Evolutionary conservation across 1,284 basidiomycete genomes (phyloP).

Genomic region (Cutaneotrichosporon mucoides): DNA sequence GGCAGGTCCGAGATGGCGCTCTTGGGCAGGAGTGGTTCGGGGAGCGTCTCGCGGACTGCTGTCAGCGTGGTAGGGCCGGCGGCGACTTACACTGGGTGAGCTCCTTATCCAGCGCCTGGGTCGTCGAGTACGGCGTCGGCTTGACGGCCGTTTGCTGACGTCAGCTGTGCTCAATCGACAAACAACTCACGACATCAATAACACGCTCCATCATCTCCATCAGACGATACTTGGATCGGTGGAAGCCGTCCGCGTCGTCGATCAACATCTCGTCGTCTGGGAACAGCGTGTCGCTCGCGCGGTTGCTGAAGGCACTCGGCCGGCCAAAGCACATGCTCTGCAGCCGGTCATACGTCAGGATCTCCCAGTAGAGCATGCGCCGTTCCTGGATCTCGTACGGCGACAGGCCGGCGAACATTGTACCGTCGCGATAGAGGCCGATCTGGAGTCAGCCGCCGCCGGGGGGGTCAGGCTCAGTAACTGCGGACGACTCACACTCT

Average conservation of each 20-base stretch:
- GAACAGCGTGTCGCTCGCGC: conserved; percentile 38
- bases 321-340: conserved; percentile 48
- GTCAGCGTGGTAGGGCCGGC: too few species aligned
- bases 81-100: conserved; percentile 39
- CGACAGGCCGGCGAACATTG: conserved; percentile 39
- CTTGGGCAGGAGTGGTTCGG: conserved; percentile 34
- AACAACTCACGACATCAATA: conserved; percentile 34
- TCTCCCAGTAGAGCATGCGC: conserved; percentile 47
- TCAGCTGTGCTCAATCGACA: not conserved
- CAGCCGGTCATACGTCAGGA: conserved; percentile 45
- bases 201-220: conserved; percentile 44
- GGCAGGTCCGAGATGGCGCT: conserved; percentile 39
- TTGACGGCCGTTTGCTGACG: conserved; percentile 42
- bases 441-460: conserved; percentile 31
- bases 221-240: conserved; percentile 39
- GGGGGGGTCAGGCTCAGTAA: too few species aligned
- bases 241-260: conserved; percentile 38
- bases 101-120: conserved; percentile 40
- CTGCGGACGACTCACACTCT: conserved; percentile 27
- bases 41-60: conserved; percentile 37
- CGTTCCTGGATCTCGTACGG: conserved; percentile 42
- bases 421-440: conserved; percentile 47
- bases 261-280: conserved; percentile 27
- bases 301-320: conserved; percentile 36
- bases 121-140: conserved; percentile 31